phyloP scores from a whole-genome alignment of 2,329 filamentous ascomycete genomes.

The Ophiostoma sp. region DNA sequence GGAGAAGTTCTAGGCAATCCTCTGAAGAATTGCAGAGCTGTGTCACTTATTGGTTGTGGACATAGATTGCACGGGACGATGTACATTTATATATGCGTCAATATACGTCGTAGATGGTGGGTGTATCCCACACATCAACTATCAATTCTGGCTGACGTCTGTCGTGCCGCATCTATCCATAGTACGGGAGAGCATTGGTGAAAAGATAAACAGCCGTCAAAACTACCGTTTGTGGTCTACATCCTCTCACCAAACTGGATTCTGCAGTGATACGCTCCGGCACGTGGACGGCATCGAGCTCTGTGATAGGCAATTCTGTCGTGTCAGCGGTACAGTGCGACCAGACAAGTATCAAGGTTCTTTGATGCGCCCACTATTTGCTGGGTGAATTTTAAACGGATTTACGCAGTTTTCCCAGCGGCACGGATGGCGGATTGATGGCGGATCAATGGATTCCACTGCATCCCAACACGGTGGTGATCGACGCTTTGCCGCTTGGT shows the following conservation, averaged over 20 bases:
- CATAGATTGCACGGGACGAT: neutral
- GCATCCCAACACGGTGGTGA: neutral
- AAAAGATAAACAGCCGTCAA: neutral
- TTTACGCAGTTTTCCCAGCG: neutral
- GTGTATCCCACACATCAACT: too few species aligned
- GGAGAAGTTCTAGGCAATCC: neutral
- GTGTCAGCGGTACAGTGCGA: neutral
- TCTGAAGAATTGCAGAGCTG: neutral
- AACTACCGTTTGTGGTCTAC: neutral
- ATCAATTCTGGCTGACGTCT: neutral
- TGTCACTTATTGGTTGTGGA: neutral
- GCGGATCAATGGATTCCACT: neutral
- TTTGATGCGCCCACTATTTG: too few species aligned
- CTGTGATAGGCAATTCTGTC: neutral
- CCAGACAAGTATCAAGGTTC: neutral
- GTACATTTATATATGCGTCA: neutral
- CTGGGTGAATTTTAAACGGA: neutral
- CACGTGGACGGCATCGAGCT: neutral
- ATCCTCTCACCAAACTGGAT: neutral
- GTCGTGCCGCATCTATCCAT: neutral
- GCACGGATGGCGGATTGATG: constrained; percentile 3
- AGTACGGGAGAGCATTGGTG: neutral
- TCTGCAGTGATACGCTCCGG: neutral
- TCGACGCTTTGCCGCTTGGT: neutral
- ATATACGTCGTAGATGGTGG: neutral